Conservation (phyloP, 2,329 filamentous ascomycete species). For the Monosporascus sp. region DNA sequence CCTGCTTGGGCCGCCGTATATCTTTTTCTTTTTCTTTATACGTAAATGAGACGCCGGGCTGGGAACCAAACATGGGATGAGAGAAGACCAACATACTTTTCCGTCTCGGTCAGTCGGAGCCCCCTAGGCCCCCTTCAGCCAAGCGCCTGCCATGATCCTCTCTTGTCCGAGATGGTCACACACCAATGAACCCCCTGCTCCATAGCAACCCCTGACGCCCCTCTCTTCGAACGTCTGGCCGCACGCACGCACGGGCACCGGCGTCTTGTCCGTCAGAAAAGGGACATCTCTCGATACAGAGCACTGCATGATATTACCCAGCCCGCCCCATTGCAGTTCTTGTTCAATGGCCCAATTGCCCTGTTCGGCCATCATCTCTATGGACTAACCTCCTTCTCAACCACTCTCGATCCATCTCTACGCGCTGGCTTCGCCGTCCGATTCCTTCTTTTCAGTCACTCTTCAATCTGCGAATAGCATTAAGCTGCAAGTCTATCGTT, state of each 20-base stretch:
- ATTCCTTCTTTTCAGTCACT: constrained; percentile 19
- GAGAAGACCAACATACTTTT: background rate
- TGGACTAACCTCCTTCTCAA: constrained; percentile 22
- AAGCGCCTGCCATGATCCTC: background rate
- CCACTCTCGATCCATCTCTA: constrained; percentile 21
- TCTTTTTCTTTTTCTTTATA: background rate
- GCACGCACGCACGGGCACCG: background rate
- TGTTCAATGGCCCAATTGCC: constrained; percentile 7
- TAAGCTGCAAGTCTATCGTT: constrained; percentile 12
- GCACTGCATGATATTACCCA: background rate
- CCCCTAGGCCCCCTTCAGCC: background rate
- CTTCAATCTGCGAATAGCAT: background rate
- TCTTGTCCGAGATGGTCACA: background rate
- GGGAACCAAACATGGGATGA: background rate
- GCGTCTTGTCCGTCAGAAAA: background rate
- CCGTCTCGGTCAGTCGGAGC: background rate
- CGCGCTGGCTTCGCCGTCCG: constrained; percentile 25
- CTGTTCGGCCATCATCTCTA: constrained; percentile 9
- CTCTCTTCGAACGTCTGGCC: background rate
- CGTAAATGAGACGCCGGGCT: background rate
- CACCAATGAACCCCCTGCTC: background rate
- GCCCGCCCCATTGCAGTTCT: background rate
- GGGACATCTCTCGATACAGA: background rate
- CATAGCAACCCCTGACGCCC: background rate
- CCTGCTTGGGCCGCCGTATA: background rate